Evolutionary conservation across 108 stramenopile genomes (phyloP).

Genomic region (Cyclotella atomus): DNA sequence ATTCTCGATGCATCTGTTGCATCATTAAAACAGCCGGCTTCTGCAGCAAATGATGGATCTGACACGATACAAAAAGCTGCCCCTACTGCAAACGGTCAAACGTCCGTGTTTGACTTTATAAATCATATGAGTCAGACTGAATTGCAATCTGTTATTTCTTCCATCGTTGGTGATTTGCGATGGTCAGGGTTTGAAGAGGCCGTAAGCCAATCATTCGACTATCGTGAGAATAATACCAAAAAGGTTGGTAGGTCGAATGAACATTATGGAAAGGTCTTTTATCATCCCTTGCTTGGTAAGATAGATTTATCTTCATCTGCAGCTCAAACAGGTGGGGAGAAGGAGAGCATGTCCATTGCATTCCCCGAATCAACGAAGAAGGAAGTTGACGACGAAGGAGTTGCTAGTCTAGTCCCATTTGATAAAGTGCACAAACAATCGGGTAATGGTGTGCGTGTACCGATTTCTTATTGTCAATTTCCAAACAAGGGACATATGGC

Average conservation of each 20-base stretch:
- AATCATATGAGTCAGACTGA: neutral
- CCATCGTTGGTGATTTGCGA: slow-evolving; percentile 8
- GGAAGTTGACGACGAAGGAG: neutral
- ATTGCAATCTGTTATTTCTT: neutral
- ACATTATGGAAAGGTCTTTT: neutral
- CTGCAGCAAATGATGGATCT: neutral
- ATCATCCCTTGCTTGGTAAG: neutral
- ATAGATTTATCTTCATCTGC: neutral
- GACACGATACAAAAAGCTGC: neutral
- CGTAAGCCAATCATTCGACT: neutral
- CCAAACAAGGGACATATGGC: neutral
- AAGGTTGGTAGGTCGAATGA: neutral
- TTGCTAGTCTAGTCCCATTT: neutral
- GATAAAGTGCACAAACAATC: neutral
- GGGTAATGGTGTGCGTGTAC: neutral
- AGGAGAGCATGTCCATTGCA: neutral
- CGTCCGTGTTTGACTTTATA: neutral
- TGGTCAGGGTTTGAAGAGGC: neutral
- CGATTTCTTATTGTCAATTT: neutral
- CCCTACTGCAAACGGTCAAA: neutral
- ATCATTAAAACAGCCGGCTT: too few relatives aligned
- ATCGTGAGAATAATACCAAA: neutral
- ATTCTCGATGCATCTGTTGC: neutral
- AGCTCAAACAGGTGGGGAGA: neutral
- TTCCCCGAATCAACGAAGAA: neutral